Base-by-base conservation (phyloP, 2,329 filamentous ascomycete genomes). In the Exophiala sp. region DNA sequence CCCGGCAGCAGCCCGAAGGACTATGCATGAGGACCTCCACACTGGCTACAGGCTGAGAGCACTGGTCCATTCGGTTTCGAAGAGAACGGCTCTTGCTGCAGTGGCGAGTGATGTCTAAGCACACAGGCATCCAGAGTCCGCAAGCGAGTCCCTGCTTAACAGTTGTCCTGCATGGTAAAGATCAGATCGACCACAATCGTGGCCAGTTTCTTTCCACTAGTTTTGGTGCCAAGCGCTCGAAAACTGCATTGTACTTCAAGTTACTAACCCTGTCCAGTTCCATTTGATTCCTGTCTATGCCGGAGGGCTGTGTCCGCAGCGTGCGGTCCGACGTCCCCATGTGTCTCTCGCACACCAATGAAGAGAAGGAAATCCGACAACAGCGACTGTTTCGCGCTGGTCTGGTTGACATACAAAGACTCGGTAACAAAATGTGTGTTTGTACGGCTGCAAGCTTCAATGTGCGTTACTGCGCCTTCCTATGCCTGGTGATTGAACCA, bases 1-100 rank as follows among this genome's bases (percentile, higher is more conserved):
- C 37, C 7, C 27, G 42, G 16, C 16, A 22, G 48, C 41, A n/a
- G 11, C 30, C 46, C 46, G 42, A 56, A 56, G 53, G 47, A 56
- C 53, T 46, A 45, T 50, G 53, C 53, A 52, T 56, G 46, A 48
- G 27, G 18, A 19, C 10, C 11, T 5, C 39, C 46, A 27, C 39
- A 43, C 40, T 43, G 14, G 40, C 40, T 32, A 41, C 22, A 11
- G 4, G 13, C 38, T 23, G 38, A 41, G 9, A 41, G 24, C 10
- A 14, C 9, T 14, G 9, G 8, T 27, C 6, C 23, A n/a, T 32
- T 34, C 41, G 32, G 29, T 32, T 13, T 48, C 30, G 29, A 35
- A 43, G 38, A 38, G 38, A 47, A 47, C 13, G 38, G 43, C 29
- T 44, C 49, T 52, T 47, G 49, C 49, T 43, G 49, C 43, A 34